Evolutionary conservation across 148 eudicot species (phyloP).

Genomic region (Camellia lanceoleosa): DNA sequence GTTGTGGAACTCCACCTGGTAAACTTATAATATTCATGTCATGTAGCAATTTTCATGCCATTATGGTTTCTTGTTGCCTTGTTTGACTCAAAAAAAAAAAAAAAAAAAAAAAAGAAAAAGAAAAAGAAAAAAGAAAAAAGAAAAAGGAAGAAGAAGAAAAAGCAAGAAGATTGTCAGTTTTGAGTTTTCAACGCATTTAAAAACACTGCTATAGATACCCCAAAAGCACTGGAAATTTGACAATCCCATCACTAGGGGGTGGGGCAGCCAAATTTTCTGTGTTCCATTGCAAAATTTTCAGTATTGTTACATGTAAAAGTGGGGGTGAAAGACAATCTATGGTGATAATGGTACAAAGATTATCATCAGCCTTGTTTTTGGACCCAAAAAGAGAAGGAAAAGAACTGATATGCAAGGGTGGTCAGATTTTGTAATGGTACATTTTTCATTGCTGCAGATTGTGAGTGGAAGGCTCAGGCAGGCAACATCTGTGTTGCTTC

Average conservation of each 20-base stretch:
- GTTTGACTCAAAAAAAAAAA: not conserved
- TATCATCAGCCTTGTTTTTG: not conserved
- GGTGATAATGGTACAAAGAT: not conserved
- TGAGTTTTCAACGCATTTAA: not conserved
- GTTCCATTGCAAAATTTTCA: not conserved
- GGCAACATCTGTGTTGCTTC: conserved; percentile 77
- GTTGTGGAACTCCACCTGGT: conserved; percentile 88
- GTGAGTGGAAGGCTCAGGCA: conserved; percentile 92
- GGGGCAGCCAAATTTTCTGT: not conserved
- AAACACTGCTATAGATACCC: no score
- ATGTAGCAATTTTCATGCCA: not conserved
- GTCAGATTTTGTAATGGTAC: not conserved
- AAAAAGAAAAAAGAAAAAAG: no score
- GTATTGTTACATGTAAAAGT: not conserved
- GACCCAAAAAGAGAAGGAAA: no score
- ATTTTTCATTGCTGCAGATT: conserved; percentile 38
- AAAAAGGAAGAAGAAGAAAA: not conserved
- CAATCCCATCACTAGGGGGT: no score
- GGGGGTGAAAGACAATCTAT: not conserved
- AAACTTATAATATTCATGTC: conserved; percentile 6
- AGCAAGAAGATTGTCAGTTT: not conserved
- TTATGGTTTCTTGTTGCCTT: not conserved
- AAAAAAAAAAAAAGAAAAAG: not conserved
- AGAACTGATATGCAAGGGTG: no score
- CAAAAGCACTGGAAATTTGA: no score